phyloP scores from a whole-genome alignment of 306 rosid species.

The Malus sieversii region DNA sequence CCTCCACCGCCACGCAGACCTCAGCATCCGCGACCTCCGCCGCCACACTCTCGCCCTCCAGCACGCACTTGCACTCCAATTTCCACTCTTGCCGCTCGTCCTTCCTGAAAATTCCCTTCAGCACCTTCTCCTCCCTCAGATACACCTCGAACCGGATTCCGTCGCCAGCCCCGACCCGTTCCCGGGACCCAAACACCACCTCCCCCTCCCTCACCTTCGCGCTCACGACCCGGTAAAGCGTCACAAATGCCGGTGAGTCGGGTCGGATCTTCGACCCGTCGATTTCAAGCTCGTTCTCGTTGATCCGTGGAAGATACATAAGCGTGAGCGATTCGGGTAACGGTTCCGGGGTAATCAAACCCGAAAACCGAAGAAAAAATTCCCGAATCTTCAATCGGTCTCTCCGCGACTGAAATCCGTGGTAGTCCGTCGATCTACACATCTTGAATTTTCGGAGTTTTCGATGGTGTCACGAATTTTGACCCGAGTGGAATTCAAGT shows the following conservation, averaged over 20 bases:
- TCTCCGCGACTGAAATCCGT: background rate
- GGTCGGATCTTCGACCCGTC: slow-evolving; percentile 34
- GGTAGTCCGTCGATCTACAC: slow-evolving; percentile 40
- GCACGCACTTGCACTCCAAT: slow-evolving; percentile 32
- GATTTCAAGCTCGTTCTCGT: slow-evolving; percentile 25
- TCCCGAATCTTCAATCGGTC: slow-evolving; percentile 20
- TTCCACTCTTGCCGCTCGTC: slow-evolving; percentile 29
- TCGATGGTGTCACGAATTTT: background rate
- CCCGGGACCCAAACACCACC: slow-evolving; percentile 33
- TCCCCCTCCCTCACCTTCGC: background rate
- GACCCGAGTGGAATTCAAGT: background rate
- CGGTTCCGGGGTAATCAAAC: slow-evolving; percentile 1
- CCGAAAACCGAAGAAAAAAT: slow-evolving; percentile 25
- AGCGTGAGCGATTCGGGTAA: slow-evolving; percentile 39
- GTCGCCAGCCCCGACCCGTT: slow-evolving; percentile 27
- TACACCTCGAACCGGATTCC: slow-evolving; percentile 37
- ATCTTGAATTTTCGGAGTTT: background rate
- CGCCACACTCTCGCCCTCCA: slow-evolving; percentile 15
- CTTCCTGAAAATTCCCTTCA: slow-evolving; percentile 36
- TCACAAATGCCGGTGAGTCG: slow-evolving; percentile 25
- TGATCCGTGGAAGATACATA: slow-evolving; percentile 35
- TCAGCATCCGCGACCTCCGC: slow-evolving; percentile 16
- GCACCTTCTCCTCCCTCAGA: slow-evolving; percentile 30
- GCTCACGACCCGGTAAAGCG: slow-evolving; percentile 32
- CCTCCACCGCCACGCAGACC: slow-evolving; percentile 41